phyloP scores from a whole-genome alignment of 208 protist species.

The Leishmania gerbilli region DNA sequence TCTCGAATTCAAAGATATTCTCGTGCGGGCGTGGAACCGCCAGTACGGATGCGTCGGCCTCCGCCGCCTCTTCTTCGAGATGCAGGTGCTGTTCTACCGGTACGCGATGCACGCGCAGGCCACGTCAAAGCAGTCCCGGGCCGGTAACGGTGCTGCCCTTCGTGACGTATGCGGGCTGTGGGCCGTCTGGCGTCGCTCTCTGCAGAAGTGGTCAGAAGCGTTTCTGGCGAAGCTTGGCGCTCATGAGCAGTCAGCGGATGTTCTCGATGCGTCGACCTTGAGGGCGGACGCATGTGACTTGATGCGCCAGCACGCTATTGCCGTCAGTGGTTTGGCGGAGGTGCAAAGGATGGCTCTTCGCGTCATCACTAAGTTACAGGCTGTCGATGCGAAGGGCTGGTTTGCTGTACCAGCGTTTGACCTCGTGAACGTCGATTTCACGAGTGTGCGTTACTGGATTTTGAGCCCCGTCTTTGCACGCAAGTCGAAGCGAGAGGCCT shows the following conservation, averaged over 20 bases:
- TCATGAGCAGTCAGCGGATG: neutral
- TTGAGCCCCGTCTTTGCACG: conserved; percentile 40
- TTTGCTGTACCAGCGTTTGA: conserved; percentile 83
- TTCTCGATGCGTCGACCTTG: neutral
- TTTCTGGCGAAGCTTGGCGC: conserved; percentile 12
- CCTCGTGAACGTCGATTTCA: conserved; percentile 76
- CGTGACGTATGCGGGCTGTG: conserved; percentile 16
- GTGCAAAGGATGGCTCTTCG: conserved; percentile 45
- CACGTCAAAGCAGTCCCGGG: neutral
- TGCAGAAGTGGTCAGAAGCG: neutral
- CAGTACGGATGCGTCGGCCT: conserved; percentile 48
- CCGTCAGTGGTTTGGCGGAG: conserved; percentile 17
- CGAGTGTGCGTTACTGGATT: conserved; percentile 66
- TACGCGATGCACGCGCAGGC: neutral
- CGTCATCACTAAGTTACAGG: conserved; percentile 50
- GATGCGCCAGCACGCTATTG: conserved; percentile 7
- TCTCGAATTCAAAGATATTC: conserved; percentile 34
- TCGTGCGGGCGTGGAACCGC: conserved; percentile 48
- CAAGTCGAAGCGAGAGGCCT: conserved; percentile 68
- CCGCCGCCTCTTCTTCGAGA: conserved; percentile 56
- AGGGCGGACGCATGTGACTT: conserved; percentile 6
- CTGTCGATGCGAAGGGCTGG: conserved; percentile 64
- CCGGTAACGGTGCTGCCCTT: neutral
- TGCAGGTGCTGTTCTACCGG: conserved; percentile 50
- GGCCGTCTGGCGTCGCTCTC: neutral